Base-by-base conservation (phyloP, 495 filamentous ascomycete genomes). In the Pyrenula massariospora region DNA sequence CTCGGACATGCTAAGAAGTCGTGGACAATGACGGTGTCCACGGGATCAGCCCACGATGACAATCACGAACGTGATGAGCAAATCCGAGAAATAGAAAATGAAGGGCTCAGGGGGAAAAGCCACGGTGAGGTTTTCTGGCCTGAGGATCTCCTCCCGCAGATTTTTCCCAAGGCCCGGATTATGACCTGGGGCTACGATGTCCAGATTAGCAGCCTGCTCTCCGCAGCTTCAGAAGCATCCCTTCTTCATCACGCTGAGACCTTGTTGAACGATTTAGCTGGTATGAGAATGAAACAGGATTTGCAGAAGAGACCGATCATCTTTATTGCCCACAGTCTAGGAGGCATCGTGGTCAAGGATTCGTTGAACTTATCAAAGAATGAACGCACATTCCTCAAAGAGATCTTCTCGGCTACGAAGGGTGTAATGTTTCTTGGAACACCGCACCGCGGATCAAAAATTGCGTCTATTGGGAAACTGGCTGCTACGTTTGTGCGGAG, bases 121-220 rank as follows among this genome's bases (percentile, higher is more conserved):
- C n/a, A n/a, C n/a, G n/a, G n/a, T n/a, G n/a, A n/a, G n/a, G 78
- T 82, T 48, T 89, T 88, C 71, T 93, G 89, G 89, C 85, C 89
- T 0, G 68, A 76, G 12, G 84, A 91, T 59, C 75, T 94, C 12
- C 74, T 94, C 5, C 67, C 77, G 22, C 74, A 77, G 51, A n/a
- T n/a, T n/a, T n/a, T n/a, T n/a, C n/a, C n/a, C n/a, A 81, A 78
- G 55, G 83, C 84, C 21, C 79, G 91, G 31, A 79, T 95, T 36
- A 68, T 95, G 53, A 85, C 86, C 3, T 94, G 91, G 64, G 89
- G 89, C 2, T 95, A 93, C 65, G 88, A 95, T 63, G 85, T 87
- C 52, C 84, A 88, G 61, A 85, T 91, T 25, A 81, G 82, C 48
- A 66, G 81, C 0, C 83, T 85, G 50, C 79, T 73, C 12, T 81